Evolutionary conservation across 257 asterid species (phyloP), one percentile per base, ranked within the genome.

Genomic region (Nicotiana benthamiana): DNA sequence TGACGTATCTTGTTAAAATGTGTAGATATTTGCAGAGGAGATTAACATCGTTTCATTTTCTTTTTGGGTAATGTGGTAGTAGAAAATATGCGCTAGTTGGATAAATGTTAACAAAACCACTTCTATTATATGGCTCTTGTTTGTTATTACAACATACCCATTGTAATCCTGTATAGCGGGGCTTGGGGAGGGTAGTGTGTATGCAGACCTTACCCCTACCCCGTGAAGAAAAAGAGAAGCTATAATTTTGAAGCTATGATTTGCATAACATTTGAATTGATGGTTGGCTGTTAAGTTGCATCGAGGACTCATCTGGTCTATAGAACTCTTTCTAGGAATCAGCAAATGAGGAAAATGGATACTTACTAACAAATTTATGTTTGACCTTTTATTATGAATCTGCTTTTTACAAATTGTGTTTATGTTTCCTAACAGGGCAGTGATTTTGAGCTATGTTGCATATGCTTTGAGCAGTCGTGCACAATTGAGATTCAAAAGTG

Each of bases 401-500:
- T 24, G 4, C 18, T 48, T 24, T n/a, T 15, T 15, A 62, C 32
- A 62, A 13, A 4, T 43, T 43, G 11, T 40, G 48, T 24, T 17
- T 66, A 13, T 17, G 4, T 48, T 46, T 72, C 27, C n/a, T n/a
- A 77, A 40, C 91, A 93, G 98, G 90, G 79, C n/a, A 82, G 84
- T 20, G 92, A 90, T 4, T 74, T 85, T 2, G 92, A 89, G 54
- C 86, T 91, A 56, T 93, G 98, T 84, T 89, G 94, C 90, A 93
- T 93, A 74, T 93, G 97, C 90, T 93, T 93, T 9, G 97, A 93
- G 85, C 93, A 91, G 13, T 83, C 59, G 0, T 91, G 97, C 82
- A 87, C 89, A 17, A 90, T 93, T 5, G 97, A 93, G 89, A 92
- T 93, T 67, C 91, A 88, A 79, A 80, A 81, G 62, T 93, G 98